Percentiles rank a stretch among this genome's conserved stretches.
Evolutionary conservation across 2,329 filamentous ascomycete genomes (phyloP).

Genomic region (Beauveria sp.): DNA sequence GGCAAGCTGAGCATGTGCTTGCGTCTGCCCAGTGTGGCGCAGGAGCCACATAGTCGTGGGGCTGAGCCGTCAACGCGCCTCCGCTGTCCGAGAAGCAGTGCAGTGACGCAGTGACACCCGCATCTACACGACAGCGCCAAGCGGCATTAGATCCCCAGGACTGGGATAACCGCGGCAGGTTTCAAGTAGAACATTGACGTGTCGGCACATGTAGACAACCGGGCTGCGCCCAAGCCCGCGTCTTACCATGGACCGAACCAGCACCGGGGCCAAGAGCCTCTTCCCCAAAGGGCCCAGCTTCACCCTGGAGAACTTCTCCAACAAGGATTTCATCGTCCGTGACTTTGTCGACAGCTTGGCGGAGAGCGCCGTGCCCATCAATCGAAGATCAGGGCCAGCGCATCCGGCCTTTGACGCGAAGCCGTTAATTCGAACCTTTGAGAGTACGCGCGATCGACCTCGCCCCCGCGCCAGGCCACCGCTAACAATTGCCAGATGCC

Average conservation of each 20-base stretch:
- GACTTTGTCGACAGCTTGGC: conserved; percentile 94
- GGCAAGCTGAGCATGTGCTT: conserved; percentile 9
- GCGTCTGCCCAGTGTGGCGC: conserved; percentile 9
- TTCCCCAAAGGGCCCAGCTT: conserved; percentile 77
- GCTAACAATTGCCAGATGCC: conserved; percentile 38
- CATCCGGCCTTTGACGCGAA: conserved; percentile 80
- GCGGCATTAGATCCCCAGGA: not conserved
- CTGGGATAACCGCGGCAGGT: not conserved
- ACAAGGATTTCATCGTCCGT: conserved; percentile 92
- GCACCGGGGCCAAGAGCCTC: conserved; percentile 52
- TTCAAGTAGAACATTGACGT: not conserved
- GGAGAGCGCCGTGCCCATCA: conserved; percentile 70
- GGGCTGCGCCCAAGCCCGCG: conserved; percentile 7
- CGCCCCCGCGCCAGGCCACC: not conserved
- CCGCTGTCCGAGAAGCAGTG: conserved; percentile 1
- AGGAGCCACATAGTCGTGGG: conserved; percentile 18
- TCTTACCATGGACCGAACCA: conserved; percentile 34
- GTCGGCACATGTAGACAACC: conserved; percentile 23
- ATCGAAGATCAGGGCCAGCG: conserved; percentile 66
- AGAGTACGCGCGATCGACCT: conserved; percentile 42
- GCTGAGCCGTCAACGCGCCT: conserved; percentile 11
- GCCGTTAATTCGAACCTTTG: conserved; percentile 91
- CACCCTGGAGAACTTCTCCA: conserved; percentile 80
- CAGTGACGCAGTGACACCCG: not conserved
- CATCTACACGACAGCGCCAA: conserved; percentile 6